Conservation (phyloP, 1,284 basidiomycete species). For the Naganishia sp. region DNA sequence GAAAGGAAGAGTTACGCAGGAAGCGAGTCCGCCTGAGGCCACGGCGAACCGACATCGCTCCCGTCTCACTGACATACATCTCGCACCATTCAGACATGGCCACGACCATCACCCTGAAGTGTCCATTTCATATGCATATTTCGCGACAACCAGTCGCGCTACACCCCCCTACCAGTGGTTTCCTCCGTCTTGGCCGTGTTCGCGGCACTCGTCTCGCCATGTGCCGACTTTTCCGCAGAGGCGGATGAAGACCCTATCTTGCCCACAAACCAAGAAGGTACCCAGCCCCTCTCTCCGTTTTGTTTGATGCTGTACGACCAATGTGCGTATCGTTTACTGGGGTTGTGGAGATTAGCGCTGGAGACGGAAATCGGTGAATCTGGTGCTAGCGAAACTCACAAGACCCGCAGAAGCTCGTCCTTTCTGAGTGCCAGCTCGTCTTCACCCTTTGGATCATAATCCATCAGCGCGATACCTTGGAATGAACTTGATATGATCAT, state of each 20-base stretch:
- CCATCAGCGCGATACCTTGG: conserved; percentile 90
- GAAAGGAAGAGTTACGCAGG: too few relatives aligned
- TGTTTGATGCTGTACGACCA: conserved; percentile 73
- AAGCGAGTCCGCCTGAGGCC: too few relatives aligned
- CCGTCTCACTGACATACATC: too few relatives aligned
- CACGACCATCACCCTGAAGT: too few relatives aligned
- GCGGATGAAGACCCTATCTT: conserved; percentile 36
- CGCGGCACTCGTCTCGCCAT: background rate
- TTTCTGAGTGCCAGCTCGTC: conserved; percentile 84
- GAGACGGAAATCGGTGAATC: conserved; percentile 21
- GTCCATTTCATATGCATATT: background rate
- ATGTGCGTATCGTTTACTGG: conserved; percentile 29
- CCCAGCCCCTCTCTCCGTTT: conserved; percentile 86
- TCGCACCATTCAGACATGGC: too few relatives aligned
- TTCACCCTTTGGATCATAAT: conserved; percentile 85
- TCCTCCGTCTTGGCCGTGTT: conserved; percentile 18
- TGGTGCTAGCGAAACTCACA: conserved; percentile 66
- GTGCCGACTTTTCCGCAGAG: conserved; percentile 18
- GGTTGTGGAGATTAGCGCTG: conserved; percentile 30
- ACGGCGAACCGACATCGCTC: too few relatives aligned
- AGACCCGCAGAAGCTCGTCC: conserved; percentile 83
- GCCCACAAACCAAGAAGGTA: conserved; percentile 61
- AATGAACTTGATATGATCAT: conserved; percentile 92
- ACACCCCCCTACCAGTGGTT: conserved; percentile 2
- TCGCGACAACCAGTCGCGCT: background rate